Base-by-base conservation (phyloP, 345 rosid genomes). In the Citrus australasica region DNA sequence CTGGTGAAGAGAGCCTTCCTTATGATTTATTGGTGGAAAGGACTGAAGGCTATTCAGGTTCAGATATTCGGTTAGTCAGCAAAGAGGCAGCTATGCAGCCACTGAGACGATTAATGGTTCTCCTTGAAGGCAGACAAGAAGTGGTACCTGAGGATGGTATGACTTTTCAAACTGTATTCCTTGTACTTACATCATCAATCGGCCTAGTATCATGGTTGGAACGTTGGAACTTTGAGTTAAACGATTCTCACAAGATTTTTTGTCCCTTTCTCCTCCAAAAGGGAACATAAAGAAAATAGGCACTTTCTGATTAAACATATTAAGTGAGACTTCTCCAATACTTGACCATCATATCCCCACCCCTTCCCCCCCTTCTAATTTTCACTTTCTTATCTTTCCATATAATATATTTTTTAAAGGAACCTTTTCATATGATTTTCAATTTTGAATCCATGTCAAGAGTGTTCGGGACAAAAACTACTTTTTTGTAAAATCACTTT, bases 41-140 rank as follows among this genome's bases (percentile, higher is more conserved):
- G 76, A 88, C 94, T 2, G 92, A 88, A 78, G 97, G 99, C 56
- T 96, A 78, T 81, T 96, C 99, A 2, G 99, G 97, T 84, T 96
- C 99, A 2, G 99, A 96, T 87, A 89, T 92, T 77, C 82, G 98
- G 61, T 84, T 96, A 76, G 84, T 96, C 70, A 94, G 97, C 78
- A 96, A 96, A 87, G 98, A 96, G 88, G 90, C 95, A 42, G 97
- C 98, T 1, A 96, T 96, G 98, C 99, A 92, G 84, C 99, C 98
- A 27, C 66, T 94, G 77, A 84, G 98, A 79, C 95, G 98, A 59
- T 66, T 95, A 64, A 87, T 96, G 92, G 65, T 84, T 30, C 64
- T 81, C 30, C 91, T 96, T 55, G 99, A 94, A 84, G 87, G 85
- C 83, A 79, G 77, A 46, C 80, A 68, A 75, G 99, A 91, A 21